phyloP scores from a whole-genome alignment of 352 stramenopile species.

The Globisporangium apiculatum region DNA sequence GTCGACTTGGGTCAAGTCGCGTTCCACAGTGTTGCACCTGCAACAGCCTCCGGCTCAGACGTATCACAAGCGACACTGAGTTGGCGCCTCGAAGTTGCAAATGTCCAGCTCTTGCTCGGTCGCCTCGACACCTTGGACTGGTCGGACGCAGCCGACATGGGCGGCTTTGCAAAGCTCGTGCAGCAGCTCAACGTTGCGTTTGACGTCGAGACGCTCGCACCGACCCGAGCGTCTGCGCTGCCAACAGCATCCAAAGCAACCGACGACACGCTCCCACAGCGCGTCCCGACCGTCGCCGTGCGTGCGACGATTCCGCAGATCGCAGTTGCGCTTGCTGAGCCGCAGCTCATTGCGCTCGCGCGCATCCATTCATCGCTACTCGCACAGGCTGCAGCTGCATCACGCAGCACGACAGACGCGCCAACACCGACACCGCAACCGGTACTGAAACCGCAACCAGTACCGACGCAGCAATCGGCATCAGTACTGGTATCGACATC shows the following conservation, averaged over 20 bases:
- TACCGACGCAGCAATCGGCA: neutral
- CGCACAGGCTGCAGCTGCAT: neutral
- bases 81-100: slow-evolving; percentile 53
- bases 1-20: slow-evolving; percentile 66
- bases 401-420: neutral
- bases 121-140: slow-evolving; percentile 29
- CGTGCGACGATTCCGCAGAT: slow-evolving; percentile 18
- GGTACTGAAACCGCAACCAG: too few relatives aligned
- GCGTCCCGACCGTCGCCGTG: slow-evolving; percentile 5
- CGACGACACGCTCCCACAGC: neutral
- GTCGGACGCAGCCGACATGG: slow-evolving; percentile 26
- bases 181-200: slow-evolving; percentile 60
- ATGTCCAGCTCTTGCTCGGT: slow-evolving; percentile 57
- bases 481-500: too few relatives aligned
- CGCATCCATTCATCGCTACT: slow-evolving; percentile 18
- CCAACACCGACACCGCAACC: too few relatives aligned
- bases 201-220: slow-evolving; percentile 32
- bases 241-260: neutral
- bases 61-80: slow-evolving; percentile 19
- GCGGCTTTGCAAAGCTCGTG: slow-evolving; percentile 37
- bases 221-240: neutral
- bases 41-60: too few relatives aligned
- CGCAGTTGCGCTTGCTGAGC: slow-evolving; percentile 8
- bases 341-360: slow-evolving; percentile 12
- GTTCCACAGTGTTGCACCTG: slow-evolving; percentile 36